Percentiles rank a stretch among this genome's conserved stretches.
phyloP scores from a whole-genome alignment of 345 rosid species.

The Anastatica hierochuntica region DNA sequence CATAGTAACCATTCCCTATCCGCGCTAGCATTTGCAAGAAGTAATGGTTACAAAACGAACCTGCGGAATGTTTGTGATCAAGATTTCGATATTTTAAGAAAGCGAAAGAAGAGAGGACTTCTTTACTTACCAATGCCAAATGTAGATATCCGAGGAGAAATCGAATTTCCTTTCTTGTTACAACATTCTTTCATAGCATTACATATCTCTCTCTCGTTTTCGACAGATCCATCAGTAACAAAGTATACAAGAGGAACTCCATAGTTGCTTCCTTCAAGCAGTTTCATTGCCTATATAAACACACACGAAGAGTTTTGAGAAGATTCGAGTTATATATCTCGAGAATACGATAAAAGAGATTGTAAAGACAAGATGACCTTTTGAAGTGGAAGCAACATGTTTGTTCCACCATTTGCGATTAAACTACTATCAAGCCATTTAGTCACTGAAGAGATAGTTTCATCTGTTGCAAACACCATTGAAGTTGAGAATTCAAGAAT shows the following conservation, averaged over 20 bases:
- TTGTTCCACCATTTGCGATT: constrained; percentile 56
- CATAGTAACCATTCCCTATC: constrained; percentile 67
- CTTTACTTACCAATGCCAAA: constrained; percentile 67
- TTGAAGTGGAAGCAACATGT: constrained; percentile 51
- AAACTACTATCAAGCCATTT: constrained; percentile 56
- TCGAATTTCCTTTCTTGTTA: constrained; percentile 28
- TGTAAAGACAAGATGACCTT: constrained; percentile 52
- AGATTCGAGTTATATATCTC: constrained; percentile 7
- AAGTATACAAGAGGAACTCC: constrained; percentile 72
- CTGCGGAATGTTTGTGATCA: constrained; percentile 26
- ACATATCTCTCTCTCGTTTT: constrained; percentile 80
- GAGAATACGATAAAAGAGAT: neutral
- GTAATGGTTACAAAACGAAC: constrained; percentile 77
- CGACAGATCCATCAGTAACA: constrained; percentile 83
- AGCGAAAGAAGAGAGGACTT: neutral
- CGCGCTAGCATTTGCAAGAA: constrained; percentile 76
- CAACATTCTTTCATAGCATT: constrained; percentile 36
- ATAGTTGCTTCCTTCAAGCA: constrained; percentile 43
- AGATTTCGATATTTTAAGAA: neutral
- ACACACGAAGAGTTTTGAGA: constrained; percentile 6
- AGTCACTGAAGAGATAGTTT: constrained; percentile 38
- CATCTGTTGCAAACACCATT: constrained; percentile 59
- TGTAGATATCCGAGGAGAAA: constrained; percentile 66
- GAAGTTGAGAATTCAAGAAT: constrained; percentile 43
- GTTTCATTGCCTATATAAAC: constrained; percentile 67